phyloP scores from a whole-genome alignment of 129 eudicot species.

The Cynara cardunculus region DNA sequence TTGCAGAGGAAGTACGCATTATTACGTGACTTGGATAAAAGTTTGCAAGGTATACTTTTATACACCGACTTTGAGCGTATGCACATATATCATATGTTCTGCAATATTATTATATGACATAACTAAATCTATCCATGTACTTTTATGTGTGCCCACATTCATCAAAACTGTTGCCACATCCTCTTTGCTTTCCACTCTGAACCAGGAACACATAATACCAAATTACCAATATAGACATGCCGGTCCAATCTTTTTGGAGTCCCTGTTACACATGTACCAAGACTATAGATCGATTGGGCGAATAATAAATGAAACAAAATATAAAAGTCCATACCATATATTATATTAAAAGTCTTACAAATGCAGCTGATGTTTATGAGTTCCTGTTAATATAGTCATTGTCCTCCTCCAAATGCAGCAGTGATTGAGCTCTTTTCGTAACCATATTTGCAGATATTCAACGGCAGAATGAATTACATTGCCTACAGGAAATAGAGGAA shows the following conservation, averaged over 20 bases:
- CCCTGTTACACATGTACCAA: not conserved
- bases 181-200: not conserved
- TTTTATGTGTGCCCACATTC: not conserved
- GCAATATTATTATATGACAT: not conserved
- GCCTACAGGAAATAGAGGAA: slow-evolving; percentile 64
- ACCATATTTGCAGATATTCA: slow-evolving; percentile 48
- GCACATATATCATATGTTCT: not conserved
- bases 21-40: slow-evolving; percentile 80
- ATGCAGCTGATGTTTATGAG: not conserved
- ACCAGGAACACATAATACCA: not conserved
- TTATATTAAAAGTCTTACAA: not conserved
- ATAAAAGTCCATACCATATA: not conserved
- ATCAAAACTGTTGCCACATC: not conserved
- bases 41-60: slow-evolving; percentile 63
- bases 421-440: not conserved
- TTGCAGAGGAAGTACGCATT: slow-evolving; percentile 80
- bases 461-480: slow-evolving; percentile 65
- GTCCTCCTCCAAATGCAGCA: not conserved
- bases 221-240: not conserved
- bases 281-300: not conserved
- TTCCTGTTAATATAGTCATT: not conserved
- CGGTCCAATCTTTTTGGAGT: not conserved
- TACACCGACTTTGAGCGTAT: not conserved
- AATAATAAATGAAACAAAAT: not conserved
- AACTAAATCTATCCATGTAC: not conserved